A percentile compares a stretch with the other conserved stretches of the same genome.
phyloP scores from a whole-genome alignment of 208 protist species.

The Leishmania aethiopica region DNA sequence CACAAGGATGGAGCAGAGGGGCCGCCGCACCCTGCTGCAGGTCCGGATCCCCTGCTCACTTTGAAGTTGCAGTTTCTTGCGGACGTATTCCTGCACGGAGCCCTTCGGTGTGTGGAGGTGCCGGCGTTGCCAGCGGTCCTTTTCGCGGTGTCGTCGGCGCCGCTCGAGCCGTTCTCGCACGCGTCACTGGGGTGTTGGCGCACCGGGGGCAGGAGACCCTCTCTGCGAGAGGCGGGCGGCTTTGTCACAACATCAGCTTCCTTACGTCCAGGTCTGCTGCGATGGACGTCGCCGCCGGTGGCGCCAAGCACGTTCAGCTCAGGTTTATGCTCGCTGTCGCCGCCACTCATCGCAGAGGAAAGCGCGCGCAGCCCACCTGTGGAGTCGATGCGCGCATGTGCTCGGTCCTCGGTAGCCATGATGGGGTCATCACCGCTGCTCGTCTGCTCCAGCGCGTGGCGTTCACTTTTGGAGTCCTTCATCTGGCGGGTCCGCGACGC shows the following conservation, averaged over 20 bases:
- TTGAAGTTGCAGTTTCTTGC: not conserved
- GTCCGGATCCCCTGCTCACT: not conserved
- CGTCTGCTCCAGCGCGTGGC: not conserved
- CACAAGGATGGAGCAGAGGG: slow-evolving; percentile 8
- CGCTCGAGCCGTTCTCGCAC: too few species aligned
- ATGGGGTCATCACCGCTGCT: not conserved
- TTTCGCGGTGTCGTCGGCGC: too few species aligned
- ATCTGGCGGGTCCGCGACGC: not conserved
- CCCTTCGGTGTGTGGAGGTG: not conserved
- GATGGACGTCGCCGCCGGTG: too few species aligned
- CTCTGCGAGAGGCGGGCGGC: not conserved
- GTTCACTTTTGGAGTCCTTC: not conserved
- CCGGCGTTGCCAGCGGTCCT: too few species aligned
- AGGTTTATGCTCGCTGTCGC: not conserved
- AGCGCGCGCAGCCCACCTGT: slow-evolving; percentile 5
- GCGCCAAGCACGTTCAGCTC: not conserved
- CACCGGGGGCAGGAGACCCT: not conserved
- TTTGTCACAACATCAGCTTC: not conserved
- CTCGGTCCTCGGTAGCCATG: too few species aligned
- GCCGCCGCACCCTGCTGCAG: not conserved
- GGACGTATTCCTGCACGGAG: slow-evolving; percentile 9
- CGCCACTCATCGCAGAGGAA: not conserved
- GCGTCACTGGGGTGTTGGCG: not conserved
- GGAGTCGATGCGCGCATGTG: not conserved
- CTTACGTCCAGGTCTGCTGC: not conserved